Percentiles rank a stretch among this genome's conserved stretches.
Evolutionary conservation across 1,284 basidiomycete genomes (phyloP).

Genomic region (Phellinidium pouzarii): DNA sequence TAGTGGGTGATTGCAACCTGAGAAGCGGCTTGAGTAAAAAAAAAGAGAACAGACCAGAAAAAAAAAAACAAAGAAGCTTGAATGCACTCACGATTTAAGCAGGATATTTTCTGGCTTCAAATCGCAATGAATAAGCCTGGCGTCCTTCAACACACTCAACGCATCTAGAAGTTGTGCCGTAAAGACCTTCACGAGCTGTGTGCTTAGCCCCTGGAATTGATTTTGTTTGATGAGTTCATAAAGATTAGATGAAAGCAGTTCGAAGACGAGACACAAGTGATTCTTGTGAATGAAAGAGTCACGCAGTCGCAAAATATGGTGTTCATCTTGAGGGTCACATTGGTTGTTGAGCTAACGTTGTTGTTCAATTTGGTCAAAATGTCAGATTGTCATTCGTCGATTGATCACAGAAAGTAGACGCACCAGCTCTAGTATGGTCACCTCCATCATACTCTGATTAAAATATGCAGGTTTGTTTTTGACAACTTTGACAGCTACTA

Average conservation of each 20-base stretch:
- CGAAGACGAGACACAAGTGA: conserved; percentile 96
- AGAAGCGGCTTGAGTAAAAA: conserved; percentile 5
- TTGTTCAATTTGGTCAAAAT: background rate
- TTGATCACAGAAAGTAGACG: conserved; percentile 27
- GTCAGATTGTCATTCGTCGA: background rate
- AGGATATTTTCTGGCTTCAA: conserved; percentile 96
- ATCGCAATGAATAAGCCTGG: conserved; percentile 95
- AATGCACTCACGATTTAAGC: conserved; percentile 74
- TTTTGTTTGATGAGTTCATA: conserved; percentile 99
- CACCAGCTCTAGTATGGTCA: conserved; percentile 93
- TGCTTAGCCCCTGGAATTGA: conserved; percentile 95
- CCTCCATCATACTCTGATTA: conserved; percentile 99
- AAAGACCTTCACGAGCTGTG: conserved; percentile 96
- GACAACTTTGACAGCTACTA: conserved; percentile 98
- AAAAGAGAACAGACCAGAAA: conserved; percentile 12
- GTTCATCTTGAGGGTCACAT: conserved; percentile 90
- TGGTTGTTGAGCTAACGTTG: conserved; percentile 78
- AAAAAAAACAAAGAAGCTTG: too few relatives aligned
- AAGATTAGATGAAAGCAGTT: conserved; percentile 93
- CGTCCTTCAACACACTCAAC: conserved; percentile 89
- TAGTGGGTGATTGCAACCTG: conserved; percentile 93
- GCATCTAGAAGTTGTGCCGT: conserved; percentile 94
- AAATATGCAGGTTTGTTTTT: conserved; percentile 99
- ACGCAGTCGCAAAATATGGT: conserved; percentile 91
- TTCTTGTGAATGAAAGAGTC: conserved; percentile 97